Evolutionary conservation across 1,284 basidiomycete genomes (phyloP).

Genomic region (Marasmius fiardii): DNA sequence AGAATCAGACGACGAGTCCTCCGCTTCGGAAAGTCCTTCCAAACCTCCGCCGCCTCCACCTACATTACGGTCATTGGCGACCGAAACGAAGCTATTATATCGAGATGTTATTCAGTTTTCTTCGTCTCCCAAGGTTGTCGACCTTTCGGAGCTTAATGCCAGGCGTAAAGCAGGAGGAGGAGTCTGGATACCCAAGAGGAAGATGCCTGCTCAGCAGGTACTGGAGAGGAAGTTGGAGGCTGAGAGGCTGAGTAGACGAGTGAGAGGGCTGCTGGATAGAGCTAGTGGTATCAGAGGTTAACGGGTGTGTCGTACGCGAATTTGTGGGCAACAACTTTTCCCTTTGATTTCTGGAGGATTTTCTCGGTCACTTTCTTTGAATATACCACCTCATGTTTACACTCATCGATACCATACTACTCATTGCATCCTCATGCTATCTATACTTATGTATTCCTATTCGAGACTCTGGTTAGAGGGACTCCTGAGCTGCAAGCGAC

Average conservation of each 20-base stretch:
- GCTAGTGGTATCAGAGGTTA: background rate
- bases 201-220: conserved; percentile 77
- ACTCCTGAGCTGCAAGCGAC: too few species aligned
- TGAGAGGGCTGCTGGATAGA: conserved; percentile 67
- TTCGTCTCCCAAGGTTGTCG: conserved; percentile 76
- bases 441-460: background rate
- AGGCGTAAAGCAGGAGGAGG: conserved; percentile 33
- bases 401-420: background rate
- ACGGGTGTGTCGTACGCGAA: background rate
- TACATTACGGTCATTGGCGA: conserved; percentile 65
- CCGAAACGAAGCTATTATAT: conserved; percentile 80
- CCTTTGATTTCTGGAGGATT: background rate
- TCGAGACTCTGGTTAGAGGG: too few species aligned
- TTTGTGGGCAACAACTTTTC: background rate
- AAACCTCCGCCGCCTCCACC: conserved; percentile 32
- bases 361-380: background rate
- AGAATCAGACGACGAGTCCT: conserved; percentile 56
- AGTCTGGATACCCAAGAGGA: conserved; percentile 72
- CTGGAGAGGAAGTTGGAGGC: conserved; percentile 73
- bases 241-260: conserved; percentile 62
- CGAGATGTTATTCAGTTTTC: conserved; percentile 82
- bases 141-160: conserved; percentile 63
- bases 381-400: background rate
- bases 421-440: background rate
- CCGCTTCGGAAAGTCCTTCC: conserved; percentile 31